Evolutionary conservation across 1,284 basidiomycete genomes (phyloP), one percentile per base, ranked within the genome.

Genomic region (Melampsora larici-populina): DNA sequence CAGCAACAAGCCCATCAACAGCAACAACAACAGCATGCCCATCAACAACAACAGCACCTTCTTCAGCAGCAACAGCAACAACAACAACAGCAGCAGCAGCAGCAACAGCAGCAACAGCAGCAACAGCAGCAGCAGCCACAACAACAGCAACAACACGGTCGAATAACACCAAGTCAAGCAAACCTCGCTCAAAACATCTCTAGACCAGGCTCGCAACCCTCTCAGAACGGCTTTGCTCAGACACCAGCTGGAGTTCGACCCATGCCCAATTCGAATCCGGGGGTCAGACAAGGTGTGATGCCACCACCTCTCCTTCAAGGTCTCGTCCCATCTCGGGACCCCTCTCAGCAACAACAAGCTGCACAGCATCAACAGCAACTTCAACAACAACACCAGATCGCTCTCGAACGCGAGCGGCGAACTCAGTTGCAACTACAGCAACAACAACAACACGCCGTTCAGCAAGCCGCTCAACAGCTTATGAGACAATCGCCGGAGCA

Each of bases 401-500:
- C 33, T 40, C 58, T 36, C 21, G 24, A 18, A 24, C 31, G 31
- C 40, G 24, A 46, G 36, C 29, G 63, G 29, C 21, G 26, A 33
- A 21, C 63, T 31, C 66, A 31, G 11, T 29, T 18, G 11, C 24
- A 31, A 48, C 21, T 4, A 8, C 31, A 24, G 31, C 70, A 72
- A 62, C 55, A 62, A 36, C 70, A 43, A 26, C 70, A 73, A 24
- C 70, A 73, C 49, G 21, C 63, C 21, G 36, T 43, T n/a, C 55
- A 73, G 31, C 70, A 64, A 24, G 46, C 29, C 63, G 26, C 36
- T 31, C 29, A 64, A 17, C 70, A 72, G 26, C 40, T 71, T 9
- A 58, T 70, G 43, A 70, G 70, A 13, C 70, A 33, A 60, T 40
- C 58, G 3, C 71, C 60, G 9, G 58, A 74, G 49, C 71, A 63